phyloP scores from a whole-genome alignment of 495 filamentous ascomycete genomes.

The Trichocladium antarcticum region DNA sequence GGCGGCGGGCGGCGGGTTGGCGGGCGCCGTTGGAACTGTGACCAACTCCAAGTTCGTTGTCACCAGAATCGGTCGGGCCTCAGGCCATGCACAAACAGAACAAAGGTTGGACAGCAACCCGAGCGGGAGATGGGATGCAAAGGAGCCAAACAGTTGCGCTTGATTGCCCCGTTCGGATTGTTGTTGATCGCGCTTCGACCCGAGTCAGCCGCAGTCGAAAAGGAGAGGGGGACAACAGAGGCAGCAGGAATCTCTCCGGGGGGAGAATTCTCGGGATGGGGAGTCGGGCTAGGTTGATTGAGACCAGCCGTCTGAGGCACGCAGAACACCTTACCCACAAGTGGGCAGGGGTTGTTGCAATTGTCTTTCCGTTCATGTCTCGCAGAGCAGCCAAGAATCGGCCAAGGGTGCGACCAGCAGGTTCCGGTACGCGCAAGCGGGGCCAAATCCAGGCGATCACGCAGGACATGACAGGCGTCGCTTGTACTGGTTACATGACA shows the following conservation, averaged over 20 bases:
- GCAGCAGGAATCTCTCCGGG: conserved; percentile 17
- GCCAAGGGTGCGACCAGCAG: not conserved
- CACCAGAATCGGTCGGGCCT: not conserved
- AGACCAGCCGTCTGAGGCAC: conserved; percentile 12
- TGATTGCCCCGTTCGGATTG: not conserved
- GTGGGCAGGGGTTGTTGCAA: conserved; percentile 8
- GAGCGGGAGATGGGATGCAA: not conserved
- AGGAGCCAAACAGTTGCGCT: not conserved
- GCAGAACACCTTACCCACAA: conserved; percentile 15
- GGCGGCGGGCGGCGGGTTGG: no score
- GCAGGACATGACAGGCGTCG: no score
- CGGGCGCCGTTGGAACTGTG: not conserved
- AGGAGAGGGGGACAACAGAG: conserved; percentile 6
- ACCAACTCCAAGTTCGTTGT: not conserved
- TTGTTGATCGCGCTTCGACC: not conserved
- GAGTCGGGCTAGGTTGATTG: conserved; percentile 20
- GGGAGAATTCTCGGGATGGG: conserved; percentile 23
- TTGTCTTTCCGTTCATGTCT: conserved; percentile 17
- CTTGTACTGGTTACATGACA: conserved; percentile 17
- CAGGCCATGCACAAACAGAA: not conserved
- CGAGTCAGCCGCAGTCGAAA: not conserved
- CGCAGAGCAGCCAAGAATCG: conserved; percentile 10
- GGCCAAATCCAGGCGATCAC: no score
- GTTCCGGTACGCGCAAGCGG: no score
- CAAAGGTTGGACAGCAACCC: not conserved